Base-by-base conservation (phyloP, 306 rosid genomes). In the Pterocarpus macrocarpus region DNA sequence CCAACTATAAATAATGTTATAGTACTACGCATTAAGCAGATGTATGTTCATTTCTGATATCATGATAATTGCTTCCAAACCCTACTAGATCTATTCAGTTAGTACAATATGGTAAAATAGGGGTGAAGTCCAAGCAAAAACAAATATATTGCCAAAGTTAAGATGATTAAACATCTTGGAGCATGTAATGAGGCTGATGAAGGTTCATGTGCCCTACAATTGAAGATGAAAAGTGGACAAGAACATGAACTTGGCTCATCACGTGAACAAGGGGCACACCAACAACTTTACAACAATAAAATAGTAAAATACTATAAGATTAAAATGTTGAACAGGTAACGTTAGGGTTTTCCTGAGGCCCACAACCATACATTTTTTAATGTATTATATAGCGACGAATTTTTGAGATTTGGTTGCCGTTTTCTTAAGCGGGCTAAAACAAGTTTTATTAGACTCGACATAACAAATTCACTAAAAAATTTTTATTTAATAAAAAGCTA, bases 231-330 rank as follows among this genome's bases (percentile, higher is more conserved):
- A 58, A 39, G 58, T 74, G 13, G 45, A 22, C 36, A 11, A 39
- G 33, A 7, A 30, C 61, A 63, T 16, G 71, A 63, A 38, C n/a
- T 75, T 63, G 69, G 63, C 43, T 49, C 17, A 5, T n/a, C 80
- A 75, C 62, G 80, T 33, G 80, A 62, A 45, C 36, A 63, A 7
- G 5, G 1, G 2, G 8, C 63, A 63, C 34, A 50, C 17, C 57
- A 50, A 50, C 34, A n/a, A 32, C 70, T 47, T 32, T 75, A 76
- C 49, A 47, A 5, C 10, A 39, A 57, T 43, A 55, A 72, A 75
- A 44, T 75, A 22, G 28, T 22, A 22, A 22, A 22, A 22, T 22
- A 39, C 35, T 32, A 22, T 14, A 4, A 45, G 13, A 30, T 58
- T 30, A 74, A n/a, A 41, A 30, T 30, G 32, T 58, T 52, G 34